These are phyloP conservation scores for Didymella keratinophila DNA, from an alignment of 2,329 filamentous ascomycete genomes.

Conservation along the genomic window DNA sequence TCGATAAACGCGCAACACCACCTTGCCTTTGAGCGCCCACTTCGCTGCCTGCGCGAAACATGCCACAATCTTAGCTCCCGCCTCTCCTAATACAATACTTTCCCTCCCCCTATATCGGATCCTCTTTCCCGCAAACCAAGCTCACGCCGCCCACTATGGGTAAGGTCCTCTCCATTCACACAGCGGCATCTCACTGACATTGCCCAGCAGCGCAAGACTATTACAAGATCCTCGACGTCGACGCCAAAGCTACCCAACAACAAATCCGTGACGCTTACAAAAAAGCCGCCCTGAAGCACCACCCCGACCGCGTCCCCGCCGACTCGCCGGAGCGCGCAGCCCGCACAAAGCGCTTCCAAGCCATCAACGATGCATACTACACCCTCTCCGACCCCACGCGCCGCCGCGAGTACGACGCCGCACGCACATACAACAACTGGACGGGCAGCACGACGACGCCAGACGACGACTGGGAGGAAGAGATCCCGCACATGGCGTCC, in stretches of 20 bases:
- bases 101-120: background rate
- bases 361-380: constrained; percentile 93
- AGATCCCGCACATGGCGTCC: constrained; percentile 51
- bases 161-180: background rate
- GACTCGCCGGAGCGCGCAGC: constrained; percentile 82
- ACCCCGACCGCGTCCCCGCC: constrained; percentile 86
- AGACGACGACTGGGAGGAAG: constrained; percentile 59
- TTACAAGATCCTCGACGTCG: constrained; percentile 66
- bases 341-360: constrained; percentile 88
- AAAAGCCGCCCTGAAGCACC: constrained; percentile 86
- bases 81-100: background rate
- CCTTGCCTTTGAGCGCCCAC: constrained; percentile 10
- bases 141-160: constrained; percentile 6
- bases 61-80: background rate
- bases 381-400: constrained; percentile 81
- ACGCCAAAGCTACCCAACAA: constrained; percentile 76
- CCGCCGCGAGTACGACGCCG: constrained; percentile 83
- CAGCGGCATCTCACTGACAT: constrained; percentile 5
- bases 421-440: constrained; percentile 65
- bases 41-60: constrained; percentile 4
- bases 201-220: constrained; percentile 15
- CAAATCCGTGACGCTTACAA: constrained; percentile 97
- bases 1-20: constrained; percentile 12
- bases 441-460: constrained; percentile 54
- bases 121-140: background rate